Conservation (phyloP, 2,329 filamentous ascomycete genomes). For the Raffaelea arxii region DNA sequence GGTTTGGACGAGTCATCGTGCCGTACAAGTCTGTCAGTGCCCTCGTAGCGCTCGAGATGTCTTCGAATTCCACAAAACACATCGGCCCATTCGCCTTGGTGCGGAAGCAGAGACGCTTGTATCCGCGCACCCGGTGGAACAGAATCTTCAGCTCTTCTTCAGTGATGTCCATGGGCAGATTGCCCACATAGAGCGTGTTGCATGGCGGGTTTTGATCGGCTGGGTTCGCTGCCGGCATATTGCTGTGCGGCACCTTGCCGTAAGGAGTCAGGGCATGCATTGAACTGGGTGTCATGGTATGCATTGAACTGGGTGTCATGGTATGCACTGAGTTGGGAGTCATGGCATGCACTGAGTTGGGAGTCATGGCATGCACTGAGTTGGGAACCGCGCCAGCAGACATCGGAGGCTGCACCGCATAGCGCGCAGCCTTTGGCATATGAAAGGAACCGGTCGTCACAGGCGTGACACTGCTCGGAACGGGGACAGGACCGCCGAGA, state of each 20-base stretch:
- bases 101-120: constrained; percentile 89
- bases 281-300: constrained; percentile 24
- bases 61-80: constrained; percentile 98
- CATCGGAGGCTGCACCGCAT: too few species aligned
- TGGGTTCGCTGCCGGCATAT: constrained; percentile 80
- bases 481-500: constrained; percentile 31
- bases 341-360: constrained; percentile 18
- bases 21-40: constrained; percentile 86
- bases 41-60: constrained; percentile 84
- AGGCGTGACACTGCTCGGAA: too few species aligned
- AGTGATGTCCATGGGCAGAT: constrained; percentile 81
- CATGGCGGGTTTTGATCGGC: constrained; percentile 95
- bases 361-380: constrained; percentile 18
- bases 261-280: neutral
- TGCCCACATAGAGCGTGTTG: constrained; percentile 97
- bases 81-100: constrained; percentile 94
- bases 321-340: neutral
- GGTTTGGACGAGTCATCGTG: constrained; percentile 75
- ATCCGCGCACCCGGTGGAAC: constrained; percentile 88
- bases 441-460: too few species aligned
- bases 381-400: neutral
- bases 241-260: constrained; percentile 34
- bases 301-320: constrained; percentile 19
- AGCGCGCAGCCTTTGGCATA: too few species aligned
- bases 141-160: constrained; percentile 92